These are phyloP conservation scores for Drechslerella coelobrocha DNA, from an alignment of 2,329 filamentous ascomycete species.

Conservation along the genomic window DNA sequence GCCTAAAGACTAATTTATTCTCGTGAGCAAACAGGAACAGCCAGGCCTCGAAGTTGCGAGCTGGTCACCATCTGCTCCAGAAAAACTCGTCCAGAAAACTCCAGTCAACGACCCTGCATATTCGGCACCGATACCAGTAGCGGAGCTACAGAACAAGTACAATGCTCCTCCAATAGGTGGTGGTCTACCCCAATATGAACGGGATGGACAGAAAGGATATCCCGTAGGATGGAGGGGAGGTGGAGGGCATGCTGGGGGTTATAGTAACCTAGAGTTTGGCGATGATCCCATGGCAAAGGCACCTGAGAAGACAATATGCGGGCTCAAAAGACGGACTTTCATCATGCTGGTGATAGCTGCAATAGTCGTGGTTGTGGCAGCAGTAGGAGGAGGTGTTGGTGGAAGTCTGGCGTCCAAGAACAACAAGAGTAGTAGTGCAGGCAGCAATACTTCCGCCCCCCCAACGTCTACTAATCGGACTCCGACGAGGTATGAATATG, in stretches of 20 bases:
- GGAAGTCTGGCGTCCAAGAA: slow-evolving; percentile 22
- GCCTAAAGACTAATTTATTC: background rate
- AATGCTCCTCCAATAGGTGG: slow-evolving; percentile 22
- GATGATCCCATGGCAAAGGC: background rate
- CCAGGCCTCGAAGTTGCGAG: slow-evolving; percentile 34
- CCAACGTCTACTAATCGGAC: slow-evolving; percentile 7
- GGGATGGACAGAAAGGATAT: slow-evolving; percentile 25
- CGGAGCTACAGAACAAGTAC: background rate
- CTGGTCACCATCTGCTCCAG: slow-evolving; percentile 12
- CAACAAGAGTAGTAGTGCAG: slow-evolving; percentile 17
- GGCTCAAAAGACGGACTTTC: slow-evolving; percentile 35
- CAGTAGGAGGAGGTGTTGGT: slow-evolving; percentile 39
- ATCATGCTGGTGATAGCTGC: slow-evolving; percentile 19
- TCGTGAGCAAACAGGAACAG: slow-evolving; percentile 26
- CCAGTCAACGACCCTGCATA: slow-evolving; percentile 20
- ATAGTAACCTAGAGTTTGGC: slow-evolving; percentile 25
- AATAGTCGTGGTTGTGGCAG: slow-evolving; percentile 18
- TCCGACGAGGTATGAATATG: slow-evolving; percentile 22
- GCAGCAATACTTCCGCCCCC: background rate
- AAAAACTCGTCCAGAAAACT: slow-evolving; percentile 28
- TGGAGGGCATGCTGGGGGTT: too few species aligned
- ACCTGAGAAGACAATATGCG: slow-evolving; percentile 27
- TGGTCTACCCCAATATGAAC: slow-evolving; percentile 14
- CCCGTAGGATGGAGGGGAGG: slow-evolving; percentile 9
- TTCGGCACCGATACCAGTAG: slow-evolving; percentile 34